Evolutionary conservation across 805 yeast genomes (phyloP).

Genomic region (Starmerella bombicola): DNA sequence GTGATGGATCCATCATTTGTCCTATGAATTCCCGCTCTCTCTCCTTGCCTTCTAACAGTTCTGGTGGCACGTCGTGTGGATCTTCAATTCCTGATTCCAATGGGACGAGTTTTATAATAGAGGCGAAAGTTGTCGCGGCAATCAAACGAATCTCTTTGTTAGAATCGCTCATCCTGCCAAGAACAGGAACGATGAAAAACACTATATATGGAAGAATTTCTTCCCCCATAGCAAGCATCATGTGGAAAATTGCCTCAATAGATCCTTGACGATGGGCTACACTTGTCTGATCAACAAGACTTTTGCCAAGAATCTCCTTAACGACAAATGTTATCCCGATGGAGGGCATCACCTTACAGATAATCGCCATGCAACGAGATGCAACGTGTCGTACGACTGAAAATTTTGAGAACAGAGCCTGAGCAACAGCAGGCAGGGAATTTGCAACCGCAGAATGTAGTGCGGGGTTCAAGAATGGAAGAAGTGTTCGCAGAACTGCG

Average conservation of each 20-base stretch:
- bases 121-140: conserved; percentile 93
- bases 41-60: conserved; percentile 76
- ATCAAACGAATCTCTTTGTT: conserved; percentile 75
- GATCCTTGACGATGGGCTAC: conserved; percentile 79
- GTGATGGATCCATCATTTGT: conserved; percentile 95
- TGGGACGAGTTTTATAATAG: conserved; percentile 88
- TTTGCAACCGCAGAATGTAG: conserved; percentile 35
- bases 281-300: conserved; percentile 63
- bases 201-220: conserved; percentile 88
- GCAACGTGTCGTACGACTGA: conserved; percentile 83
- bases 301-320: conserved; percentile 54
- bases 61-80: conserved; percentile 80
- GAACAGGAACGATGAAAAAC: conserved; percentile 85
- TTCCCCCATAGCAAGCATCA: conserved; percentile 73
- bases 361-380: conserved; percentile 74
- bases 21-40: conserved; percentile 86
- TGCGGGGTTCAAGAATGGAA: conserved; percentile 44
- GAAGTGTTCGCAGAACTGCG: conserved; percentile 64
- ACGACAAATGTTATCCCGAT: conserved; percentile 67
- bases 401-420: conserved; percentile 50
- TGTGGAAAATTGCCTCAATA: conserved; percentile 77
- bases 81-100: conserved; percentile 95
- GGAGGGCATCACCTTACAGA: conserved; percentile 58
- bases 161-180: conserved; percentile 96
- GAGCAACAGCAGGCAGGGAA: conserved; percentile 40